Evolutionary conservation across 495 filamentous ascomycete genomes (phyloP).

Genomic region (Tetracladium setigerum): DNA sequence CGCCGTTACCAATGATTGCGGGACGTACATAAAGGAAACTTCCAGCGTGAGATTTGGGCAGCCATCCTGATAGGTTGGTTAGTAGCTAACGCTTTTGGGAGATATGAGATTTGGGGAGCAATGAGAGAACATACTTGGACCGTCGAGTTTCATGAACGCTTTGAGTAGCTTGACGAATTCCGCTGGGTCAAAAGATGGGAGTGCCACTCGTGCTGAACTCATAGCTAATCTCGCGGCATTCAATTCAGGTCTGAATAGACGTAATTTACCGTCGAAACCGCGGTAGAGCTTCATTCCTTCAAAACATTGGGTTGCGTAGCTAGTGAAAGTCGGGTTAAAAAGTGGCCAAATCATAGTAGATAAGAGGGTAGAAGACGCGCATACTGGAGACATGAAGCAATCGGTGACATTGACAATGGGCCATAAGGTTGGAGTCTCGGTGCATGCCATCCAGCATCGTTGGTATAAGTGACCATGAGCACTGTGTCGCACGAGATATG

Average conservation of each 20-base stretch:
- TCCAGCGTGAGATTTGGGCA: constrained; percentile 60
- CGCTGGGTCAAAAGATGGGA: constrained; percentile 63
- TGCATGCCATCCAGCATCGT: constrained; percentile 59
- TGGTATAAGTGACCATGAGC: constrained; percentile 69
- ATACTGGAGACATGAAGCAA: constrained; percentile 77
- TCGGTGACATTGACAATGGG: constrained; percentile 73
- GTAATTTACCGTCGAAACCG: constrained; percentile 71
- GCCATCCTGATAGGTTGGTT: constrained; percentile 48
- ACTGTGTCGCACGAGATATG: constrained; percentile 69
- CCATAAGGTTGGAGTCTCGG: constrained; percentile 75
- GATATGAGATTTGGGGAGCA: neutral
- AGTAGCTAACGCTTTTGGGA: neutral
- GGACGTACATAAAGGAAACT: constrained; percentile 78
- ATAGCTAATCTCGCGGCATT: constrained; percentile 68
- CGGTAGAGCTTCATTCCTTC: constrained; percentile 89
- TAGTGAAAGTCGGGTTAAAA: no score
- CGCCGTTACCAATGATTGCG: constrained; percentile 74
- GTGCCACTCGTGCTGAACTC: constrained; percentile 63
- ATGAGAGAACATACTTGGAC: constrained; percentile 24
- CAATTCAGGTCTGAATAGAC: constrained; percentile 74
- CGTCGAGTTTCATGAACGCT: constrained; percentile 62
- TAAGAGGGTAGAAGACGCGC: no score
- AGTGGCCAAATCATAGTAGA: no score
- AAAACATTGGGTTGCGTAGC: constrained; percentile 72
- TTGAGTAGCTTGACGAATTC: constrained; percentile 69